Evolutionary conservation across 192 early-diverging fungal genomes (phyloP), one percentile per base, ranked within the genome.

Genomic region (Coemansia sp.): DNA sequence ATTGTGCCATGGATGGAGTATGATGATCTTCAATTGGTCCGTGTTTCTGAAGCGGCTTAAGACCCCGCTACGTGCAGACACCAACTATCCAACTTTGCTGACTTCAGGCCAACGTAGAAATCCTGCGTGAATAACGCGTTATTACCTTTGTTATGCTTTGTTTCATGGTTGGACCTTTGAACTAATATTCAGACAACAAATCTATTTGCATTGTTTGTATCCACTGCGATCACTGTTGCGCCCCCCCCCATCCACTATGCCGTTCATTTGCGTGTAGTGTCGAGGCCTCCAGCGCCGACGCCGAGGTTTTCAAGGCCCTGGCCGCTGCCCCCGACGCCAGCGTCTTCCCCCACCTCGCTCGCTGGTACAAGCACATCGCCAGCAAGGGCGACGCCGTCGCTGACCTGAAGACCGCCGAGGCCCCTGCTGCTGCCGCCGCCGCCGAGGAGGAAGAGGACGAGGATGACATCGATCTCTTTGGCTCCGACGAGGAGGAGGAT

Each of bases 351-450:
- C 90, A 98, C 77, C 87, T 89, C 61, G 87, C 90, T 67, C 90
- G 95, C 82, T 98, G 95, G 95, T 95, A 94, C 88, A 88, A 87
- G 76, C 93, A 98, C 88, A 91, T 98, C 68, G 82, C 67, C 69
- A 70, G 65, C 70, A 69, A 70, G 63, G 74, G 61, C 45, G 70
- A 71, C 55, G 64, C 62, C 50, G 62, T 73, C 46, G 55, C 47
- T 51, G 45, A 60, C 55, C 65, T 74, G 51, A 83, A 79, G 78
- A 53, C 78, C 20, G 62, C 74, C 32, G 72, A 64, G 46, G 70
- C 74, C 42, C 85, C 89, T 53, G 83, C 64, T 30, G 75, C 82
- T 65, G 85, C 82, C 53, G 78, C 85, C 56, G 82, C 82, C 53
- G 82, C 76, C 25, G 83, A 80, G 50, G 87, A 64, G 19, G 93